Conservation (phyloP, 1,284 basidiomycete genomes). For the Termitomyces sp. region DNA sequence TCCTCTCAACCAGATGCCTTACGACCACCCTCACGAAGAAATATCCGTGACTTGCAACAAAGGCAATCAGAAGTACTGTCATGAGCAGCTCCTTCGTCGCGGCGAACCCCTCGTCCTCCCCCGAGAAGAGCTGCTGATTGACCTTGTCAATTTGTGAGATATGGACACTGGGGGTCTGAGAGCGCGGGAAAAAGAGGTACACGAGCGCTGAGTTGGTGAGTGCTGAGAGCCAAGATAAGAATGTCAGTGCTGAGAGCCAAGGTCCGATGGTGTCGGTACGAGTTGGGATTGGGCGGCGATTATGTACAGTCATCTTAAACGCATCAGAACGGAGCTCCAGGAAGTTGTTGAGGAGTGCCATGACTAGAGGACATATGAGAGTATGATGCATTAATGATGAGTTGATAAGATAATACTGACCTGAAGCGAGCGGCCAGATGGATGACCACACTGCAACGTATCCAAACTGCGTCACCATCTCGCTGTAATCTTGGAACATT, state of each 20-base stretch:
- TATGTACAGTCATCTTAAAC: constrained; percentile 89
- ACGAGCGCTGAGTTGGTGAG: constrained; percentile 84
- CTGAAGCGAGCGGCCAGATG: constrained; percentile 92
- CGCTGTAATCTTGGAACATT: constrained; percentile 82
- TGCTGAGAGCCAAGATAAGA: constrained; percentile 84
- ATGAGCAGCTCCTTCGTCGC: constrained; percentile 53
- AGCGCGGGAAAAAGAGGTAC: constrained; percentile 65
- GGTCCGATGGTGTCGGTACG: constrained; percentile 91
- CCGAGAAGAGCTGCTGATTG: constrained; percentile 18
- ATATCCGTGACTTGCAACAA: constrained; percentile 80
- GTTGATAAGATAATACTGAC: constrained; percentile 34
- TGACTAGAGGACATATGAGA: constrained; percentile 35
- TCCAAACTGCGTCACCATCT: constrained; percentile 96
- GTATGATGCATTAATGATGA: not conserved
- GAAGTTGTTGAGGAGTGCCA: constrained; percentile 83
- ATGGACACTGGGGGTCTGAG: constrained; percentile 5
- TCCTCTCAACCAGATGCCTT: constrained; percentile 64
- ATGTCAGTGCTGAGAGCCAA: constrained; percentile 88
- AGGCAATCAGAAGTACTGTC: constrained; percentile 68
- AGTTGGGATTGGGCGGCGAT: constrained; percentile 78
- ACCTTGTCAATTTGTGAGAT: constrained; percentile 18
- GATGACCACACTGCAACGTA: constrained; percentile 90
- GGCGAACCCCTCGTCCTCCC: constrained; percentile 16
- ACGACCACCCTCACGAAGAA: constrained; percentile 62
- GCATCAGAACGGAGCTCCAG: constrained; percentile 92